phyloP scores from a whole-genome alignment of 345 rosid species.

The Salix caprea region DNA sequence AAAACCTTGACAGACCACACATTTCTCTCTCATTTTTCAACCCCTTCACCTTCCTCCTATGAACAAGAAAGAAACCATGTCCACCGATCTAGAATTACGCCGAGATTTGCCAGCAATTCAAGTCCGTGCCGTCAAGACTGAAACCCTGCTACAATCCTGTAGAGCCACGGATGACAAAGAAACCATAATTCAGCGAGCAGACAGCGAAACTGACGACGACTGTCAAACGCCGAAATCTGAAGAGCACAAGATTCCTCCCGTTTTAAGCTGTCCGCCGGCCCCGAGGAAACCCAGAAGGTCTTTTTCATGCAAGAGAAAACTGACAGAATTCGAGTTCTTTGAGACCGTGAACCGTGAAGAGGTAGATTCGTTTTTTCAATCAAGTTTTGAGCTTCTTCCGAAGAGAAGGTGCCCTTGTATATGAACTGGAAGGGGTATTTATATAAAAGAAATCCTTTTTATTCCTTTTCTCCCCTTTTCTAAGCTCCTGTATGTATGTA shows the following conservation, averaged over 20 bases:
- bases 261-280: slow-evolving; percentile 34
- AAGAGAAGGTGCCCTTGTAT: slow-evolving; percentile 25
- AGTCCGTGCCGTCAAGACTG: slow-evolving; percentile 9
- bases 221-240: slow-evolving; percentile 27
- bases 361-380: slow-evolving; percentile 30
- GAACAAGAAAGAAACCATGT: slow-evolving; percentile 19
- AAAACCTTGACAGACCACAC: neutral
- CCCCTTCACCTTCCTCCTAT: neutral
- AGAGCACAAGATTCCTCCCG: slow-evolving; percentile 32
- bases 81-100: slow-evolving; percentile 29
- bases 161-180: neutral
- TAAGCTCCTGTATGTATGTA: slow-evolving; percentile 7
- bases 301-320: slow-evolving; percentile 35
- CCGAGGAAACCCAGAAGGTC: slow-evolving; percentile 28
- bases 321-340: slow-evolving; percentile 36
- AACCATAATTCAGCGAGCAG: neutral
- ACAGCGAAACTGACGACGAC: neutral
- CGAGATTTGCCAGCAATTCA: slow-evolving; percentile 23
- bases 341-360: slow-evolving; percentile 29
- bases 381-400: neutral
- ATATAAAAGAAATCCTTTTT: neutral
- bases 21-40: neutral
- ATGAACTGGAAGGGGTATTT: slow-evolving; percentile 3
- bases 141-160: slow-evolving; percentile 3
- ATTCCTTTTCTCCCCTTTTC: too few relatives aligned